Percentiles rank a stretch among this genome's conserved stretches.
phyloP scores from a whole-genome alignment of 2,329 filamentous ascomycete species.

The Aspergillus tamarii region DNA sequence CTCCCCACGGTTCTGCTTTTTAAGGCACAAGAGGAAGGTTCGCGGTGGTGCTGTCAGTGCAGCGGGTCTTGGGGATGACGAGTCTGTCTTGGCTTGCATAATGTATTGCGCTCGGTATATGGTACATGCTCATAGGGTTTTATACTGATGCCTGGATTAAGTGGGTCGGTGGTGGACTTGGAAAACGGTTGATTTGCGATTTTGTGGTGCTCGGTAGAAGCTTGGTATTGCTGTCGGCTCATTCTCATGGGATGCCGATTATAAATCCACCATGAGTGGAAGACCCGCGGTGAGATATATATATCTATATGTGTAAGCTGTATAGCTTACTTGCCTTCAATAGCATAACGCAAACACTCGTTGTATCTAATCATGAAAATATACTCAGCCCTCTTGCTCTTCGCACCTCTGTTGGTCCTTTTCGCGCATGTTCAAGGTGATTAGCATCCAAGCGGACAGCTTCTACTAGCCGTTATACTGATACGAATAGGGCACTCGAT shows the following conservation, averaged over 20 bases:
- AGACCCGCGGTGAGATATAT: not conserved
- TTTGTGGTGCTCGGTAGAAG: not conserved
- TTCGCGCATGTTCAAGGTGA: not conserved
- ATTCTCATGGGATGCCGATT: not conserved
- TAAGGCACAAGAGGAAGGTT: not conserved
- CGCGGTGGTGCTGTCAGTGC: not conserved
- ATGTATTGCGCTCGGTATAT: not conserved
- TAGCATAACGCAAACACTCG: not conserved
- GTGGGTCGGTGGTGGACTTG: not conserved
- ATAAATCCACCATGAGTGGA: not conserved
- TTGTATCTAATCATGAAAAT: not conserved
- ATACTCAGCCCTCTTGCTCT: not conserved
- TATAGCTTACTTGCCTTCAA: too few relatives aligned
- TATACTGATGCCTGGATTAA: not conserved
- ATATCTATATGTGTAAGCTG: not conserved
- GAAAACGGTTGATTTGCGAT: not conserved
- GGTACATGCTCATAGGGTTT: not conserved
- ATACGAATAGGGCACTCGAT: not conserved
- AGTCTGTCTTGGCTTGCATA: slow-evolving; percentile 4
- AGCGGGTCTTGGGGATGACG: slow-evolving; percentile 2
- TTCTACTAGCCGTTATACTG: not conserved
- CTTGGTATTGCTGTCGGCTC: not conserved
- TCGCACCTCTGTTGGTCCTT: not conserved
- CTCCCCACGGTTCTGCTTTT: not conserved
- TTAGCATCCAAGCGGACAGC: too few relatives aligned